phyloP scores from a whole-genome alignment of 2,329 filamentous ascomycete species.

The Diaporthe sp. region DNA sequence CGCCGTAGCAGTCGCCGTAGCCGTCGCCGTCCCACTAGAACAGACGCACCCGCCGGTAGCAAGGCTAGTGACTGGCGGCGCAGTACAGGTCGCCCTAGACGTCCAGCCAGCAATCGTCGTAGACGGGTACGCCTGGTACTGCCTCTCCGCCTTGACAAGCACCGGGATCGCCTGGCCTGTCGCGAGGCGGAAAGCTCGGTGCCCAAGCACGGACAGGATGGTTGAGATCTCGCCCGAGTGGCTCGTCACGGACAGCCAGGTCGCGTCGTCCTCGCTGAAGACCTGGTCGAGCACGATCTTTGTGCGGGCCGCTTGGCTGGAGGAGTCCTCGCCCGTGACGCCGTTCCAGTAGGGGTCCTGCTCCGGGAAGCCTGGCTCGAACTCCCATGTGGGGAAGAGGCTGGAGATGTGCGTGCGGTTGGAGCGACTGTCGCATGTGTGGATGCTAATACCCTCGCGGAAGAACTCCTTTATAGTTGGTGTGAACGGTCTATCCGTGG shows the following conservation, averaged over 20 bases:
- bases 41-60: constrained; percentile 56
- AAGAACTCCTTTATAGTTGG: constrained; percentile 75
- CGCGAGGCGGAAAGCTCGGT: constrained; percentile 71
- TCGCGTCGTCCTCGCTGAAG: constrained; percentile 64
- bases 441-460: constrained; percentile 75
- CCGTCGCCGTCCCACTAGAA: constrained; percentile 1
- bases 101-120: constrained; percentile 54
- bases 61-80: constrained; percentile 60
- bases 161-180: constrained; percentile 79
- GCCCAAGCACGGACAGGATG: constrained; percentile 62
- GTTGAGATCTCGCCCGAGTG: constrained; percentile 70
- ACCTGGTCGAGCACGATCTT: constrained; percentile 68
- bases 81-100: constrained; percentile 58
- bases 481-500: constrained; percentile 60
- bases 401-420: constrained; percentile 65
- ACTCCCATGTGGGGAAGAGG: constrained; percentile 65
- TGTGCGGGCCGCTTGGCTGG: constrained; percentile 64
- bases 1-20: not conserved
- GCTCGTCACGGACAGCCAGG: constrained; percentile 71
- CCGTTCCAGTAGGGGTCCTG: constrained; percentile 61
- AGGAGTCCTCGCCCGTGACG: constrained; percentile 56
- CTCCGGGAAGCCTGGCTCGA: constrained; percentile 75
- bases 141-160: constrained; percentile 70
- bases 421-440: constrained; percentile 76
- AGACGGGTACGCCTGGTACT: constrained; percentile 46